Base-by-base conservation (phyloP, 768 basidiomycete genomes). In the Gloeophyllum trabeum region DNA sequence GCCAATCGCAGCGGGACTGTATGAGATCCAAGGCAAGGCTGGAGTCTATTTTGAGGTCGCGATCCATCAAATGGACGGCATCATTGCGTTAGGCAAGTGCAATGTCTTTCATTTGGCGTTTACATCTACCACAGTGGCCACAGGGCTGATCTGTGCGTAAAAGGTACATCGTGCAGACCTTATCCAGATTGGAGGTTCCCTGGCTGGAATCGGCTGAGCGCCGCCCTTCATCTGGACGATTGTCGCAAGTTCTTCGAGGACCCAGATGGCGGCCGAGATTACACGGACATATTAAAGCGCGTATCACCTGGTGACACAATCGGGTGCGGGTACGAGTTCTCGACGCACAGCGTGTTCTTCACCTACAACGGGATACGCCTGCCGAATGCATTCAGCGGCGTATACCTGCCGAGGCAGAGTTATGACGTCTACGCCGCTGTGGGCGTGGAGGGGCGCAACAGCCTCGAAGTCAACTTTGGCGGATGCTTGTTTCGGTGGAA, bases 161-260 rank as follows among this genome's bases (percentile, higher is more conserved):
- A 37, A 81, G 80, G 81, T 5, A 79, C 75, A 1, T 63, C 76
- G 7, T 81, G 79, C 51, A 63, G 64, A 14, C 80, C 81, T 3
- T 81, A 81, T 48, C 81, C 80, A 0, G 56, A 59, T 1, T 81
- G 73, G 65, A 69, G 80, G 16, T 63, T 81, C 34, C 81, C 81
- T 30, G 81, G 81, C 3, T 83, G 81, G 81, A 77, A 84, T 51
- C 61, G 80, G 38, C 61, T 71, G 32, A 80, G 79, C 42, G 73
- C 74, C 1, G 80, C 70, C 1, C 61, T 81, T 21, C 81, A 83
- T 49, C 67, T 83, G 24, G 81, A 83, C 52, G 81, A 83, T 58
- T 61, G 79, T 52, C 70, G 76, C 53, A 83, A 81, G 56, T 83
- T 82, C 65, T 82, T 76, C 45, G 79, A 81, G 50, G 77, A 80